These are phyloP conservation scores for Massarina eburnea DNA, from an alignment of 2,329 filamentous ascomycete species.

Conservation along the genomic window DNA sequence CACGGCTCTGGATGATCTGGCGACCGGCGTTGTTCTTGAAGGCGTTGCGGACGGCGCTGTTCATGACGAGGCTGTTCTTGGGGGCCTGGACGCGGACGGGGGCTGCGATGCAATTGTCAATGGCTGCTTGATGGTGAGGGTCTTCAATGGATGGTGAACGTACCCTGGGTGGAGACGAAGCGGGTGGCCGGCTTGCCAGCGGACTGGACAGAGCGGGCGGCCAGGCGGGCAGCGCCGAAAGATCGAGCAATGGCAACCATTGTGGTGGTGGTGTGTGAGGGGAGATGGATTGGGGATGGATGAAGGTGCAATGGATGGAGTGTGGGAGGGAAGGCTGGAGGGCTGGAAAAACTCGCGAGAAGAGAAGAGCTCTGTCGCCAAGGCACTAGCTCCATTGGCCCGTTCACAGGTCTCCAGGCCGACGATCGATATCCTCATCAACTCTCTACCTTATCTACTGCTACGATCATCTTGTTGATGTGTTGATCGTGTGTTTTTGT, in stretches of 20 bases:
- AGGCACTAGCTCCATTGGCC: not conserved
- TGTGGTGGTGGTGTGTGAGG: slow-evolving; percentile 32
- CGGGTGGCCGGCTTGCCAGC: slow-evolving; percentile 39
- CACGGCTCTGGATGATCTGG: slow-evolving; percentile 45
- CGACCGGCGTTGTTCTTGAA: slow-evolving; percentile 46
- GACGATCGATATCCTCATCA: no score
- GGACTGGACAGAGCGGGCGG: slow-evolving; percentile 43
- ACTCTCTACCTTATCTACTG: no score
- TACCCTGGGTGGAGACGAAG: slow-evolving; percentile 38
- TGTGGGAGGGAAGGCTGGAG: slow-evolving; percentile 28
- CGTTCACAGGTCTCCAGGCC: no score
- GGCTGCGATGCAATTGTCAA: slow-evolving; percentile 37
- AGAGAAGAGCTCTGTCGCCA: slow-evolving; percentile 1
- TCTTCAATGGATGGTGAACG: slow-evolving; percentile 26
- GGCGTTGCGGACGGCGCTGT: slow-evolving; percentile 41
- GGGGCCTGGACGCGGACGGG: slow-evolving; percentile 28
- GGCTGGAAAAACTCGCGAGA: slow-evolving; percentile 19
- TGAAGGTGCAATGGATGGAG: slow-evolving; percentile 38
- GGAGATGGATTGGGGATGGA: slow-evolving; percentile 45
- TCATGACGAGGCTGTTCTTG: slow-evolving; percentile 42
- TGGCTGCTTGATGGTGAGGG: slow-evolving; percentile 31
- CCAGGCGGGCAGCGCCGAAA: slow-evolving; percentile 44
- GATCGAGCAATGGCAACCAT: slow-evolving; percentile 46
- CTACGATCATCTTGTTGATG: no score
- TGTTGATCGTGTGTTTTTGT: no score